Conservation (phyloP, 1,139 yeast genomes). For the Geotrichum carabidarum region DNA sequence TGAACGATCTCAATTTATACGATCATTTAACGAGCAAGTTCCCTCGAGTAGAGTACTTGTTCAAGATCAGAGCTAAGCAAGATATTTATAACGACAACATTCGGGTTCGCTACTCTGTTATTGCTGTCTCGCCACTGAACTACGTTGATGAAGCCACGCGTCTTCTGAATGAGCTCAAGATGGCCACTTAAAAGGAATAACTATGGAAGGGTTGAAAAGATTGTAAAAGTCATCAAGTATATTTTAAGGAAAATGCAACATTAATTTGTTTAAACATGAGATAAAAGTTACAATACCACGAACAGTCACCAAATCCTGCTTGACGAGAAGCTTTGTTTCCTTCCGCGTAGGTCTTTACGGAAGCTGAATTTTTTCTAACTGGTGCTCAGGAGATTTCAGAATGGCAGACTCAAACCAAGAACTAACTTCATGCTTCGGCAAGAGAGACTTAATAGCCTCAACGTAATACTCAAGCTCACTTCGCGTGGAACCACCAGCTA, state of each 20-base stretch:
- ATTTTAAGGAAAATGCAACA: background rate
- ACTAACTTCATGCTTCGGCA: slow-evolving; percentile 52
- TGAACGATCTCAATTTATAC: slow-evolving; percentile 45
- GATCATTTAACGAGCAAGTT: slow-evolving; percentile 48
- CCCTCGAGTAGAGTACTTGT: slow-evolving; percentile 63
- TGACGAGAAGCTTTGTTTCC: slow-evolving; percentile 51
- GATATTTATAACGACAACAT: slow-evolving; percentile 77
- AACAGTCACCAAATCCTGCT: slow-evolving; percentile 54
- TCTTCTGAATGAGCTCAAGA: slow-evolving; percentile 33
- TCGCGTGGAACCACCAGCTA: slow-evolving; percentile 47
- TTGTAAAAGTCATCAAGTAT: background rate
- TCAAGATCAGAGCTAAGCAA: slow-evolving; percentile 75
- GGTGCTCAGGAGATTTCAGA: slow-evolving; percentile 34
- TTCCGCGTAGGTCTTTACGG: slow-evolving; percentile 40
- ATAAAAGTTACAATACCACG: slow-evolving; percentile 33
- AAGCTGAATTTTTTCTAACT: slow-evolving; percentile 22
- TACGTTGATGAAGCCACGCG: slow-evolving; percentile 58
- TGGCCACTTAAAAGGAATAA: background rate
- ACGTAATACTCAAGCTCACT: slow-evolving; percentile 56
- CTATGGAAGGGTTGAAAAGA: background rate
- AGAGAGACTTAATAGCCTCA: slow-evolving; percentile 50
- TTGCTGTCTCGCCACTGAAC: slow-evolving; percentile 52
- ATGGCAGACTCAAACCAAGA: slow-evolving; percentile 44
- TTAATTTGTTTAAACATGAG: slow-evolving; percentile 21
- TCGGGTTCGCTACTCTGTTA: slow-evolving; percentile 69